A percentile compares a stretch with the other conserved stretches of the same genome.
These are phyloP conservation scores for Casuarina glauca DNA, from an alignment of 306 rosid genomes.

Conservation along the genomic window DNA sequence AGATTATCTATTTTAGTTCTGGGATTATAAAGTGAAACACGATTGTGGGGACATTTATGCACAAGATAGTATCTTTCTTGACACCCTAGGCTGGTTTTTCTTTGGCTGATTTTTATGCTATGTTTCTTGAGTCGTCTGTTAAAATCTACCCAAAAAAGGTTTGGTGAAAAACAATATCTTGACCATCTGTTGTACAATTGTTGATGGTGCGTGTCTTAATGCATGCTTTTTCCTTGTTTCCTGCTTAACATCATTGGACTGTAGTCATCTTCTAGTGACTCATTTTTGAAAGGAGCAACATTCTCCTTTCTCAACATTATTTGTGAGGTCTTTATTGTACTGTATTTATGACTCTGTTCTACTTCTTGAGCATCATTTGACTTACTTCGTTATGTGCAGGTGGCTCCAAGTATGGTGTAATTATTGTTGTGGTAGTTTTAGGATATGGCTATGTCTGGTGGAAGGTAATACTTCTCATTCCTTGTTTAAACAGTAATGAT, in stretches of 20 bases:
- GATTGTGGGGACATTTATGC: neutral
- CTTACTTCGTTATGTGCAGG: constrained; percentile 47
- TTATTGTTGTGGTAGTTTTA: constrained; percentile 60
- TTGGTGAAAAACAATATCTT: neutral
- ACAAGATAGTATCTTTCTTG: neutral
- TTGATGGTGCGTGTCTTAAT: neutral
- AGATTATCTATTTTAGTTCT: neutral
- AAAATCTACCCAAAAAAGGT: neutral
- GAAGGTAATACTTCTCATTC: constrained; percentile 65
- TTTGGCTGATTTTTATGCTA: neutral
- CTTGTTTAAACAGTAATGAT: constrained; percentile 13
- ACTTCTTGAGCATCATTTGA: constrained; percentile 25
- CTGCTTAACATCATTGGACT: neutral
- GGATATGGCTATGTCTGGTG: constrained; percentile 93
- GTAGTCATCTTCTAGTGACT: neutral
- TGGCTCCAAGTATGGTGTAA: constrained; percentile 56
- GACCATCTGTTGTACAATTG: neutral
- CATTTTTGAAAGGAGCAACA: neutral
- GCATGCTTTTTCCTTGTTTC: constrained; percentile 15
- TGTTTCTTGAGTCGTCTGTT: neutral
- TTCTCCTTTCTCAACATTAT: neutral
- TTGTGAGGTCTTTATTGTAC: neutral
- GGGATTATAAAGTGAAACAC: neutral
- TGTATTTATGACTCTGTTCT: neutral
- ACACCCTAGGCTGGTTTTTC: neutral